These are phyloP conservation scores for Lepidium didymum DNA, from an alignment of 345 rosid species.

Conservation along the genomic window DNA sequence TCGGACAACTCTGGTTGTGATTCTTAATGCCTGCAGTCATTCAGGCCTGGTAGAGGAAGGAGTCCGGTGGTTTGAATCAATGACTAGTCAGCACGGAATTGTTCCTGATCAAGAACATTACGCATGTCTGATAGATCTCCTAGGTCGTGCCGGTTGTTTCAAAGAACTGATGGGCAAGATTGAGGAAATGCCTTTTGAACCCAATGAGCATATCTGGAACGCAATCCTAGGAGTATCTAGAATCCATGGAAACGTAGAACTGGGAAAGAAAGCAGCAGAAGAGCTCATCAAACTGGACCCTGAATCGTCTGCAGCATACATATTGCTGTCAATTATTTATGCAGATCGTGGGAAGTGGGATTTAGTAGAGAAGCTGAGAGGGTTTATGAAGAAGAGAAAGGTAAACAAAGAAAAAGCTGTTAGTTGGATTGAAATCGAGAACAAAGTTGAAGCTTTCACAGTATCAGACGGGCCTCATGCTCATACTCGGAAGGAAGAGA, in stretches of 20 bases:
- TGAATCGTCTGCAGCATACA: conserved; percentile 48
- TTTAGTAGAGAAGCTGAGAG: conserved; percentile 48
- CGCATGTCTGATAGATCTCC: conserved; percentile 69
- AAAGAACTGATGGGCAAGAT: conserved; percentile 43
- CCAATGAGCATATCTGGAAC: conserved; percentile 41
- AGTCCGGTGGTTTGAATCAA: conserved; percentile 43
- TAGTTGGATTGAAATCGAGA: conserved; percentile 58
- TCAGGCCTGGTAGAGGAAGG: conserved; percentile 62
- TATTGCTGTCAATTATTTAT: conserved; percentile 47
- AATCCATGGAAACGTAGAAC: conserved; percentile 44
- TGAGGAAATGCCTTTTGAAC: conserved; percentile 42
- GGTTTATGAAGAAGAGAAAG: conserved; percentile 40
- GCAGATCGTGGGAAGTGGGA: conserved; percentile 54
- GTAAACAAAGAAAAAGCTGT: conserved; percentile 46
- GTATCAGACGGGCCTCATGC: conserved; percentile 46
- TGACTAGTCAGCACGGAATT: conserved; percentile 38
- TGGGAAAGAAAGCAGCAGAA: conserved; percentile 55
- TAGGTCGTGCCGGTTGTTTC: conserved; percentile 57
- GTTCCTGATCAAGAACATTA: conserved; percentile 65
- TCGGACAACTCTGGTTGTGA: conserved; percentile 49
- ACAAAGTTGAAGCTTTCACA: conserved; percentile 43
- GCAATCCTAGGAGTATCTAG: conserved; percentile 50
- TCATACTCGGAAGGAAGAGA: conserved; percentile 45
- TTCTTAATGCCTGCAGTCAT: conserved; percentile 68
- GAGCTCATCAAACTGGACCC: conserved; percentile 45